Base-by-base conservation (phyloP, 305 asterid species). In the Ilex paraguariensis region DNA sequence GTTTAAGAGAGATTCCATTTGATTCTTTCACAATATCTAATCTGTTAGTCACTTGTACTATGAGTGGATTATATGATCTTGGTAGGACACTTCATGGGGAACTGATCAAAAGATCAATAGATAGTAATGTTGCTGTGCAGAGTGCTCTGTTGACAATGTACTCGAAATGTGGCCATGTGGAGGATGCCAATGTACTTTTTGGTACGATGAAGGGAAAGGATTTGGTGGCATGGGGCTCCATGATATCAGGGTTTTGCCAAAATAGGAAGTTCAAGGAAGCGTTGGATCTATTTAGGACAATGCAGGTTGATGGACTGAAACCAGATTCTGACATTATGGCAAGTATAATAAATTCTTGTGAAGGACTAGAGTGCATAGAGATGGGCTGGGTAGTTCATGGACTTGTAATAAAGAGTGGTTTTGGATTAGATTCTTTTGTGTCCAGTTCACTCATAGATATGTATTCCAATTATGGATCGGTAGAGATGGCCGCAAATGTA, bases 221-320 rank as follows among this genome's bases (percentile, higher is more conserved):
- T 68, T 69, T 81, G 46, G 82, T 92, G 54, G 90, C 95, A 49
- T 92, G 97, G 97, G 95, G 97, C 9, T 84, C 93, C 49, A 82
- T 89, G 72, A 77, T 92, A 61, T 83, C 87, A 7, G 91, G 86
- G 55, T 77, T 60, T 67, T 64, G 67, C 62, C 91, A 87, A 59
- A 75, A 82, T 72, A 66, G 53, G 79, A 75, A 70, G 66, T 79
- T 78, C 48, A 53, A 66, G 44, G 79, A 84, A 64, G 95, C 82
- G 13, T 56, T 87, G 17, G 60, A 64, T 69, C 78, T 85, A 54
- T 92, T 54, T 67, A 81, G 74, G 67, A 62, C 64, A 64, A 85
- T 87, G 95, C 77, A 69, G 46, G 66, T 31, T 13, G 77, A 73
- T 59, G 84, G 81, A 21, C 60, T 79, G 75, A 81, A 84, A 66